Evolutionary conservation across 2,329 filamentous ascomycete genomes (phyloP).

Genomic region (Apiospora arundinis): DNA sequence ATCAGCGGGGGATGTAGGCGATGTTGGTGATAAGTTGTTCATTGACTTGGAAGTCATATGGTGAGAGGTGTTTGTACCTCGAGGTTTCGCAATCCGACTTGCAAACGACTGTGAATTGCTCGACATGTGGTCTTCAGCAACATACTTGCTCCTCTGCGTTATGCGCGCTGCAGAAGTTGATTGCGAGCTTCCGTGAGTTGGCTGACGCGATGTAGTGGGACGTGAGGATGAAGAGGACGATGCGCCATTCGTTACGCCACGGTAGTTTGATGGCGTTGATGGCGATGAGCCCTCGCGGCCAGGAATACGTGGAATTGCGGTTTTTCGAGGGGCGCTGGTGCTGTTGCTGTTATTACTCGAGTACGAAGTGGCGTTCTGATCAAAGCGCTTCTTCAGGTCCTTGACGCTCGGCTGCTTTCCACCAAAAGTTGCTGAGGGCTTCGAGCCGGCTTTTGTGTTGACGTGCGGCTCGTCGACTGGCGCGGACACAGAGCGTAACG

Average conservation of each 20-base stretch:
- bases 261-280: constrained; percentile 42
- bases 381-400: constrained; percentile 81
- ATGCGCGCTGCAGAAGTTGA: constrained; percentile 34
- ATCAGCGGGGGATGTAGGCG: constrained; percentile 33
- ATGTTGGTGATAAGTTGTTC: constrained; percentile 46
- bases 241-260: constrained; percentile 41
- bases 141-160: constrained; percentile 54
- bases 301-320: constrained; percentile 40
- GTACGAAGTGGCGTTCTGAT: constrained; percentile 57
- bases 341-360: constrained; percentile 22
- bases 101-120: constrained; percentile 65
- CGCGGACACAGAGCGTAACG: constrained; percentile 61
- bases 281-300: constrained; percentile 44
- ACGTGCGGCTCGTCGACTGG: constrained; percentile 53
- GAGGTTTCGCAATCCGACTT: constrained; percentile 63
- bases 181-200: constrained; percentile 34
- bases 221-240: constrained; percentile 50
- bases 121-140: constrained; percentile 57
- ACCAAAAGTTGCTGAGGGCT: constrained; percentile 36
- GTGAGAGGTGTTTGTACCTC: constrained; percentile 43
- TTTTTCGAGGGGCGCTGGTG: constrained; percentile 44
- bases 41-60: constrained; percentile 51
- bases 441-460: constrained; percentile 38
- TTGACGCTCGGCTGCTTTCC: constrained; percentile 72
- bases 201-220: constrained; percentile 42